Percentiles rank a stretch among this genome's conserved stretches.
Evolutionary conservation across 2,329 filamentous ascomycete genomes (phyloP).

Genomic region (Colletotrichum gigasporum): DNA sequence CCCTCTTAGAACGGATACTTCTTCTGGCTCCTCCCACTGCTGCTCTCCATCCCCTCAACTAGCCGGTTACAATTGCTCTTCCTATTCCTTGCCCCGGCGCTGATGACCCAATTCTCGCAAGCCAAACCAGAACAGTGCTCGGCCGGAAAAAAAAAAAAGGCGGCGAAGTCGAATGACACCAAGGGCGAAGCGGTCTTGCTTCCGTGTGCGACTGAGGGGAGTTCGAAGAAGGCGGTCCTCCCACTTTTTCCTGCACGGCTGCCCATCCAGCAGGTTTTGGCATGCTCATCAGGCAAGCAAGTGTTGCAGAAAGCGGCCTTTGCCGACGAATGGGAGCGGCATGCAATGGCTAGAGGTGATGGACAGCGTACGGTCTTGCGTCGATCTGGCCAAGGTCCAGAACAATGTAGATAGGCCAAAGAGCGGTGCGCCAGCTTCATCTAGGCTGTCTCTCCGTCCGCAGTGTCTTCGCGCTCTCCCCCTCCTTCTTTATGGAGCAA

Average conservation of each 20-base stretch:
- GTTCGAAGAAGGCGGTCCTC: constrained; percentile 6
- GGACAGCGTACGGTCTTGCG: constrained; percentile 1
- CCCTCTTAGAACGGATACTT: not conserved
- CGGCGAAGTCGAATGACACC: not conserved
- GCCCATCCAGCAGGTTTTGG: constrained; percentile 32
- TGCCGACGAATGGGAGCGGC: constrained; percentile 21
- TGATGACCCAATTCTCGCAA: not conserved
- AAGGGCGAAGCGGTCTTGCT: not conserved
- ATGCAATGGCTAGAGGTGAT: not conserved
- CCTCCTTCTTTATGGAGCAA: not conserved
- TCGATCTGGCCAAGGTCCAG: constrained; percentile 13
- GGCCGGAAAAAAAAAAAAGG: not conserved
- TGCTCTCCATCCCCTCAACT: not conserved
- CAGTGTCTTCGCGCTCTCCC: not conserved
- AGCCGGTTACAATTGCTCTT: not conserved
- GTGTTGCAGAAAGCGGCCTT: constrained; percentile 26
- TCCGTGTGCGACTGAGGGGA: constrained; percentile 7
- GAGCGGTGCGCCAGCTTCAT: not conserved
- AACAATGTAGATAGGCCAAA: not conserved
- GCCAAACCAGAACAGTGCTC: too few species aligned
- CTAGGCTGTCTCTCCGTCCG: not conserved
- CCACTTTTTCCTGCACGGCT: constrained; percentile 32
- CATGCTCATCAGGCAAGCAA: constrained; percentile 24
- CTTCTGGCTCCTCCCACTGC: not conserved
- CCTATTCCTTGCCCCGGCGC: not conserved